Evolutionary conservation across 179 eudicot genomes (phyloP).

Genomic region (Beta lomatogona): DNA sequence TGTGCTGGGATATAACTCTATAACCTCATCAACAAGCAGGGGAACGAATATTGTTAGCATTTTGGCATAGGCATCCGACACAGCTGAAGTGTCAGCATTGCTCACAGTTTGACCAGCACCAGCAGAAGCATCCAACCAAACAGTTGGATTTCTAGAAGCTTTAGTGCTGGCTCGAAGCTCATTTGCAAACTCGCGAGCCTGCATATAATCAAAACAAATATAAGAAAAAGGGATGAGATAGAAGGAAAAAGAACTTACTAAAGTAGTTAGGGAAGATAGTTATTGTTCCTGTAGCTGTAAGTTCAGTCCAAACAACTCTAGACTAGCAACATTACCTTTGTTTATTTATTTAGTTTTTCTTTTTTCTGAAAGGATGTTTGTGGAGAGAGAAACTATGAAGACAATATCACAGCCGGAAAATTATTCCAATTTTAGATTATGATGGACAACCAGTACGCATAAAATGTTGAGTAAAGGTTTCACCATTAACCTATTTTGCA

Average conservation of each 20-base stretch:
- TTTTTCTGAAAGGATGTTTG: not conserved
- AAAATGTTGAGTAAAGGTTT: not conserved
- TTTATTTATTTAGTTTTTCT: no score
- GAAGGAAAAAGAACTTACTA: not conserved
- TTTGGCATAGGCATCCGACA: constrained; percentile 93
- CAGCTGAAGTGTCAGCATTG: constrained; percentile 85
- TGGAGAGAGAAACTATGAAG: not conserved
- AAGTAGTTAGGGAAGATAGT: not conserved
- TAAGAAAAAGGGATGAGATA: not conserved
- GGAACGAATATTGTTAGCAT: constrained; percentile 93
- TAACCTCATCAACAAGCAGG: constrained; percentile 93
- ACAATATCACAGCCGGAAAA: not conserved
- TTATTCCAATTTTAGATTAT: not conserved
- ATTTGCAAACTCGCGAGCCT: constrained; percentile 98
- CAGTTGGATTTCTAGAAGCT: constrained; percentile 84
- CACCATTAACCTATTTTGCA: not conserved
- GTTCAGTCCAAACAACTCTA: not conserved
- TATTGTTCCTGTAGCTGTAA: not conserved
- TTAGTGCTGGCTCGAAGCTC: constrained; percentile 96
- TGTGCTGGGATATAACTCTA: constrained; percentile 4
- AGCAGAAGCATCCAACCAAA: constrained; percentile 80
- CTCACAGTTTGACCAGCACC: constrained; percentile 71
- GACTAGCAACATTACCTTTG: not conserved
- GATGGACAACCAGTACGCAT: not conserved
- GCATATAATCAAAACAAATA: constrained; percentile 18